Evolutionary conservation across 139 green algal genomes (phyloP), one percentile per base, ranked within the genome.

Genomic region (Chlorella vulgaris): DNA sequence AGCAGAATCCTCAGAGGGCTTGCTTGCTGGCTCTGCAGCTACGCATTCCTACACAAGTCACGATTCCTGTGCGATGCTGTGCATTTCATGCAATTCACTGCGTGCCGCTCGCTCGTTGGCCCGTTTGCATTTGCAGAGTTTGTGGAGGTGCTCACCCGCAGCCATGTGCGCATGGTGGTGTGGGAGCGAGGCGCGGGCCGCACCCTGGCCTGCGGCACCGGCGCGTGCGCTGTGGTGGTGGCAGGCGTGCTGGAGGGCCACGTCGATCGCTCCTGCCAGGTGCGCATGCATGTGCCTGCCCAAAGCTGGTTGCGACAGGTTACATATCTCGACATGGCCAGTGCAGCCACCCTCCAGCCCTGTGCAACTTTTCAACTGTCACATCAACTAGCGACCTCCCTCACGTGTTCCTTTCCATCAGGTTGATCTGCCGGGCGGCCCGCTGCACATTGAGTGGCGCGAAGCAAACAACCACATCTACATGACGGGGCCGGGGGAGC

Each of bases 201-300:
- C 55, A 99, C 97, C 5, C 89, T 99, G 78, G 97, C 97, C 0
- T 99, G 97, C 82, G 97, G 97, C 66, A 99, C 97, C 4, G 97
- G 97, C 50, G 95, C 97, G 18, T 99, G 97, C 81, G 96, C 97
- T 2, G 93, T 92, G n/a, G 94, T 99, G 13, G 97, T 99, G 35
- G 96, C 96, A 7, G 92, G 94, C 10, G 96, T 99, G 78, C 86
- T 99, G 40, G 97, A 99, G 82, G 95, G 95, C 36, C 85, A 86
- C 26, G 50, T 93, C 5, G 93, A 98, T 62, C 86, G 95, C 35
- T 89, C 69, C 0, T 98, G 93, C 85, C 50, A 76, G 31, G 84
- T 89, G 79, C 70, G 39, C 4, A 29, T 5, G 55, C 18, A 15
- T 65, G 18, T 65, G 55, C 55, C 55, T 31, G 47, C n/a, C n/a